Conservation (phyloP, 78 protist species). For the Dictyostelium firmibasis region DNA sequence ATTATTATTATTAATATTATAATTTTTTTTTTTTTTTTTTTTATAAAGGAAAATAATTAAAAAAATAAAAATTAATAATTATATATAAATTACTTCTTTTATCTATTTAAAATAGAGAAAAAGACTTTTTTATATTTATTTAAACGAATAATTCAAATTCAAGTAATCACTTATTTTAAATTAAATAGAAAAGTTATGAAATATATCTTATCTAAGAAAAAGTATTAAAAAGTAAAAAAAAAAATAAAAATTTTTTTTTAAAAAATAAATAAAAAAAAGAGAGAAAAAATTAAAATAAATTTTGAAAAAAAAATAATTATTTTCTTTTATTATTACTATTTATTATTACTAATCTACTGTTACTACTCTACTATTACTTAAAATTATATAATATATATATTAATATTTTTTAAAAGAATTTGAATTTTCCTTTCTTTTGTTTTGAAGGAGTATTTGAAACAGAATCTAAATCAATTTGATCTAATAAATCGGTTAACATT, state of each 20-base stretch:
- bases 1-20: too few relatives aligned
- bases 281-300: too few relatives aligned
- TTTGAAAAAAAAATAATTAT: neutral
- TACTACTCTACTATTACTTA: neutral
- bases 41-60: neutral
- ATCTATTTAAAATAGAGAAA: neutral
- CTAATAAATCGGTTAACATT: conserved; percentile 51
- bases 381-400: neutral
- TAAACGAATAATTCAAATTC: neutral
- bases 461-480: conserved; percentile 69
- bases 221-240: too few relatives aligned
- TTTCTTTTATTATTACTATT: neutral
- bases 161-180: neutral
- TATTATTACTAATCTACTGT: neutral
- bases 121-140: neutral
- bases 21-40: too few relatives aligned
- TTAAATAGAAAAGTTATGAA: neutral
- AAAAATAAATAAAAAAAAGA: too few relatives aligned
- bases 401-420: conserved; percentile 34
- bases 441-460: conserved; percentile 5
- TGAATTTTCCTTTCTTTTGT: conserved; percentile 53
- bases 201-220: neutral
- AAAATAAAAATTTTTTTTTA: too few relatives aligned
- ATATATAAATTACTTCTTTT: neutral
- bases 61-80: neutral